Conservation (phyloP, 148 eudicot genomes). For the Bassia scoparia region DNA sequence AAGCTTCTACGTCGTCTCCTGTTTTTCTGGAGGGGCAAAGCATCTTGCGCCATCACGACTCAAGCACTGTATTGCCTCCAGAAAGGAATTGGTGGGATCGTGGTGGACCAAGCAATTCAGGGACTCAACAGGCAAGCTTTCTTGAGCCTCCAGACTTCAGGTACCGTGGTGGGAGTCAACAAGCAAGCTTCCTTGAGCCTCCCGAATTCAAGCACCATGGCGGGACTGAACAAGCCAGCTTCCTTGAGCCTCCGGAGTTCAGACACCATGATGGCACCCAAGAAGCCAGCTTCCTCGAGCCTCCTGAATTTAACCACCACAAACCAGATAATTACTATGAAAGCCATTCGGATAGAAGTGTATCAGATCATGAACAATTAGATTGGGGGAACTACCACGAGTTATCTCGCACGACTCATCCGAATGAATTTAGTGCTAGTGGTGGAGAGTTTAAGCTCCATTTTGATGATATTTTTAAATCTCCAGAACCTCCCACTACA, state of each 20-base stretch:
- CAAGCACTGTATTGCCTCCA: constrained; percentile 24
- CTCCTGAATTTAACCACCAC: constrained; percentile 45
- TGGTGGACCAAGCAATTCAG: constrained; percentile 17
- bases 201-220: constrained; percentile 21
- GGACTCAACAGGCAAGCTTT: constrained; percentile 22
- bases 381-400: constrained; percentile 43
- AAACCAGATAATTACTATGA: constrained; percentile 10
- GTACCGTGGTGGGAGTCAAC: neutral
- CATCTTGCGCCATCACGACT: constrained; percentile 14
- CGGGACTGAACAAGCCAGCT: constrained; percentile 32
- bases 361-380: constrained; percentile 37
- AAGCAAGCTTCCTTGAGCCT: constrained; percentile 47
- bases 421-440: constrained; percentile 36
- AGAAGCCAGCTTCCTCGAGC: constrained; percentile 45
- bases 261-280: neutral
- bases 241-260: constrained; percentile 41
- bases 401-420: constrained; percentile 40
- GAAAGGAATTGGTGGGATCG: constrained; percentile 35
- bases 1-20: constrained; percentile 65
- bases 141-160: constrained; percentile 29
- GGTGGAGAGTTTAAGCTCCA: constrained; percentile 59
- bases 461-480: constrained; percentile 63
- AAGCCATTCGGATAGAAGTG: constrained; percentile 25
- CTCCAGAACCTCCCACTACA: constrained; percentile 21
- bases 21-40: constrained; percentile 37